These are phyloP conservation scores for Talaromyces sp. DNA, from an alignment of 2,329 filamentous ascomycete genomes.

Conservation along the genomic window DNA sequence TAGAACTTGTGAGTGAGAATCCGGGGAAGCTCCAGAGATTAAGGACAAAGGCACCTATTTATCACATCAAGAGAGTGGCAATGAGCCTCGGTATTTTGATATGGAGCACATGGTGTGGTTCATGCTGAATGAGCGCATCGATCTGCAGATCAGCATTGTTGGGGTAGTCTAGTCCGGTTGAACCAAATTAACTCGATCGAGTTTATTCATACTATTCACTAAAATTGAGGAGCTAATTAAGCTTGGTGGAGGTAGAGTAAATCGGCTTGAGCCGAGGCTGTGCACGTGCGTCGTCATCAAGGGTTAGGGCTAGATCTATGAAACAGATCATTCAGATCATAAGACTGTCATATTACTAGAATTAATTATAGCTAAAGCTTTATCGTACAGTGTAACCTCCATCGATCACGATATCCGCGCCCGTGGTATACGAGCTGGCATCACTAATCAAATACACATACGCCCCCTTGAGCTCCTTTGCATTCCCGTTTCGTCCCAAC, in stretches of 20 bases:
- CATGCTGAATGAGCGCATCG: neutral
- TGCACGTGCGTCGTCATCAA: neutral
- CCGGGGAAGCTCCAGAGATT: neutral
- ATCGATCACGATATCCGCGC: constrained; percentile 47
- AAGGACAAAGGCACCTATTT: neutral
- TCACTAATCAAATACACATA: constrained; percentile 50
- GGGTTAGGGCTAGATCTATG: neutral
- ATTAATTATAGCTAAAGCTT: constrained; percentile 5
- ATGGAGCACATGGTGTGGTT: neutral
- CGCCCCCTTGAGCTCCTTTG: constrained; percentile 62
- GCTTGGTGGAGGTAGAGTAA: neutral
- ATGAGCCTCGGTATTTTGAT: constrained; percentile 11
- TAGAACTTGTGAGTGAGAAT: neutral
- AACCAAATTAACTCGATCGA: neutral
- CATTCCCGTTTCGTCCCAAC: constrained; percentile 59
- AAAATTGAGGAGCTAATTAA: neutral
- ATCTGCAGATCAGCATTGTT: neutral
- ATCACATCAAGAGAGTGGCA: neutral
- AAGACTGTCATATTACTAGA: neutral
- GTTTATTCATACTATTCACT: neutral
- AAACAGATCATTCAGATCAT: neutral
- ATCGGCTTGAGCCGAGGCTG: constrained; percentile 1
- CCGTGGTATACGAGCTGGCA: constrained; percentile 50
- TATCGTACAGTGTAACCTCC: constrained; percentile 49
- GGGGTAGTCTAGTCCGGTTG: neutral